Evolutionary conservation across 805 yeast species (phyloP), one percentile per base, ranked within the genome.

Genomic region (Suhomyces sp.): DNA sequence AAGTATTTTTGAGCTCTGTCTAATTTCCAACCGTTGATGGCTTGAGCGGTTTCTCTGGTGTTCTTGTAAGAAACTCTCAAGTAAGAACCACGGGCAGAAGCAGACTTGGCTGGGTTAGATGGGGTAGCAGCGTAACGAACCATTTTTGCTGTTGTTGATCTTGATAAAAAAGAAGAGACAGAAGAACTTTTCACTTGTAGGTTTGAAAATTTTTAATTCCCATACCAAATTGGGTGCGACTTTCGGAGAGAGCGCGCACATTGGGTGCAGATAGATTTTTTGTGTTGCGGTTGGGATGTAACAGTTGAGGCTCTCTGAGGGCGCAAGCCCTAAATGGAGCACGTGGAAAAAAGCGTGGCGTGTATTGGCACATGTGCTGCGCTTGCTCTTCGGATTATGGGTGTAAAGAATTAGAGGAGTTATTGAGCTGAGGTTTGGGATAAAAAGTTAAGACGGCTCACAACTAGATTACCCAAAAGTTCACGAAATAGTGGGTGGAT

Each of bases 91-190:
- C 98, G 96, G 75, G 99, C 96, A 75, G 97, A 87, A 73, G 97
- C 98, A 70, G 97, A 88, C 84, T 91, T 90, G 77, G 97, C 94
- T 83, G 99, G 97, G 92, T 94, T 92, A 72, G 96, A 91, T 77
- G 99, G 90, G 73, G 90, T 86, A 79, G 96, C 94, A 84, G 92
- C 96, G 98, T 94, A 94, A 84, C 99, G 94, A 84, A 92, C 90
- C 98, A 94, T 94, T 85, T 70, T 64, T 49, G 53, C 52, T 57
- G 48, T 29, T 49, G 48, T 49, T 46, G 48, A 46, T 46, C 48
- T 46, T 46, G 35, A 33, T 46, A 46, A 40, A 46, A 46, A 46
- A 37, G 35, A 33, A 29, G 22, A 41, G 44, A 15, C 22, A 35
- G 48, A 21, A 44, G 47, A 46, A 46, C 48, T 46, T 46, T 46